These are phyloP conservation scores for Circinella minor DNA, from an alignment of 371 early-diverging fungal species.

Conservation along the genomic window DNA sequence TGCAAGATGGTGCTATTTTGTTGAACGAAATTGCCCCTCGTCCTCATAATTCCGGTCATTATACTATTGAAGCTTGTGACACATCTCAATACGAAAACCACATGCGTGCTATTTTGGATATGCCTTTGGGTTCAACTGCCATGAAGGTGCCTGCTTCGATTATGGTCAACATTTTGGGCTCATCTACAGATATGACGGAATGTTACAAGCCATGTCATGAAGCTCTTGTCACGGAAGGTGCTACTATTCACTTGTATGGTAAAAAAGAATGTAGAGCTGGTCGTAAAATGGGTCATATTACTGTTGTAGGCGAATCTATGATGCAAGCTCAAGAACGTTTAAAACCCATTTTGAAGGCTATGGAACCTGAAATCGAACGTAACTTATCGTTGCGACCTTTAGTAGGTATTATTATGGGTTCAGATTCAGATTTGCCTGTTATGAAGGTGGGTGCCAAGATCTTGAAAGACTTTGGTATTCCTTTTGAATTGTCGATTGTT, in stretches of 20 bases:
- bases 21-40: slow-evolving; percentile 98
- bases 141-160: slow-evolving; percentile 90
- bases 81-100: slow-evolving; percentile 98
- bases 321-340: slow-evolving; percentile 68
- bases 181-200: slow-evolving; percentile 56
- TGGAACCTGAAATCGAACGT: slow-evolving; percentile 61
- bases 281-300: slow-evolving; percentile 98
- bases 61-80: slow-evolving; percentile 95
- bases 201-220: slow-evolving; percentile 71
- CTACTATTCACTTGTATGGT: slow-evolving; percentile 93
- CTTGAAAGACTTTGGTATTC: slow-evolving; percentile 86
- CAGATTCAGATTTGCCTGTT: slow-evolving; percentile 94
- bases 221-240: slow-evolving; percentile 78
- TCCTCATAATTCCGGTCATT: slow-evolving; percentile 98
- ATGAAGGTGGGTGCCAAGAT: slow-evolving; percentile 91
- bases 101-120: slow-evolving; percentile 89
- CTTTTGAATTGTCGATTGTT: slow-evolving; percentile 94
- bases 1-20: slow-evolving; percentile 80
- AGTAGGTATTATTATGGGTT: slow-evolving; percentile 97
- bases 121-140: slow-evolving; percentile 89
- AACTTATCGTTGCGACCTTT: slow-evolving; percentile 65
- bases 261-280: slow-evolving; percentile 86
- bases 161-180: slow-evolving; percentile 95
- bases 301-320: slow-evolving; percentile 86
- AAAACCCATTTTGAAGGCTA: slow-evolving; percentile 63